Conservation (phyloP, 371 early-diverging fungal species). For the Mucor mucedo region DNA sequence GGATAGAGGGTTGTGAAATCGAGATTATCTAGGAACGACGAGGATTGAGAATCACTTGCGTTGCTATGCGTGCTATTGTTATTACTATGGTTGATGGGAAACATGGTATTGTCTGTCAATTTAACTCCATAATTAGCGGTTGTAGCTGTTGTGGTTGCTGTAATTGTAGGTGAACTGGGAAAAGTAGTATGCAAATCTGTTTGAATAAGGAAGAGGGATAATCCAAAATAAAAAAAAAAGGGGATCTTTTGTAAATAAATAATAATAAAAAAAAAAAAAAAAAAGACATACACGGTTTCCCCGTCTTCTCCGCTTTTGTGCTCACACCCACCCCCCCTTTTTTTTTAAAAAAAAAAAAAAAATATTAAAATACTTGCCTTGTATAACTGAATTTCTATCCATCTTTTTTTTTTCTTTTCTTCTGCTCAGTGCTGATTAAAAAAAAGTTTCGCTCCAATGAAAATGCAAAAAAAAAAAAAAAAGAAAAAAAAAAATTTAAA, state of each 20-base stretch:
- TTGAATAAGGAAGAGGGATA: neutral
- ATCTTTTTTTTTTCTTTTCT: slow-evolving; percentile 24
- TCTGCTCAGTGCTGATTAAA: slow-evolving; percentile 1
- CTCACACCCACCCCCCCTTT: neutral
- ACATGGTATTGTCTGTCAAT: slow-evolving; percentile 15
- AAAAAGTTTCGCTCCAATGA: neutral
- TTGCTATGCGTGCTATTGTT: slow-evolving; percentile 3
- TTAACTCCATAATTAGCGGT: neutral
- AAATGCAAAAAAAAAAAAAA: neutral
- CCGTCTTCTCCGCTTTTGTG: slow-evolving; percentile 5
- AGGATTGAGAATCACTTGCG: slow-evolving; percentile 8
- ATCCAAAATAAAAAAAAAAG: neutral
- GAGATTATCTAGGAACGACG: slow-evolving; percentile 18
- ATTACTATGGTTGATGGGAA: neutral
- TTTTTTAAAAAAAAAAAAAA: slow-evolving; percentile 2
- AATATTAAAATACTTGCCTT: slow-evolving; percentile 19
- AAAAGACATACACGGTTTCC: neutral
- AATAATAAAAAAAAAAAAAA: too few species aligned
- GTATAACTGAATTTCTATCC: slow-evolving; percentile 27
- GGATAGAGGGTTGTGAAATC: slow-evolving; percentile 12
- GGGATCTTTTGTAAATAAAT: neutral
- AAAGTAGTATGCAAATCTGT: slow-evolving; percentile 28
- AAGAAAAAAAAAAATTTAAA: neutral
- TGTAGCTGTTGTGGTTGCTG: too few species aligned
- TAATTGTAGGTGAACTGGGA: slow-evolving; percentile 7